phyloP scores from a whole-genome alignment of 2,329 filamentous ascomycete species.

The Penicillium sclerotiorum region DNA sequence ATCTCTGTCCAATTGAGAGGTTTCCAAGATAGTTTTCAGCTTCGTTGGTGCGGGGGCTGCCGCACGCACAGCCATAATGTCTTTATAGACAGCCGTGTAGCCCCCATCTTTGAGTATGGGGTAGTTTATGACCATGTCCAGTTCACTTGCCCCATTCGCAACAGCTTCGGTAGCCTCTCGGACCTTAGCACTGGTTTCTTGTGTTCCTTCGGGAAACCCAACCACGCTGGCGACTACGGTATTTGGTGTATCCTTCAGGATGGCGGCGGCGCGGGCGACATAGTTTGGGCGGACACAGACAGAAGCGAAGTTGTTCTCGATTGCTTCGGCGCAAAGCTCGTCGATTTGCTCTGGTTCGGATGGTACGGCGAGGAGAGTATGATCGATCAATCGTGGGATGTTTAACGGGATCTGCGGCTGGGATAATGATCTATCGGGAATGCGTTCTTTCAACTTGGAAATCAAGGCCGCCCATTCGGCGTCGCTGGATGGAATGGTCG shows the following conservation, averaged over 20 bases:
- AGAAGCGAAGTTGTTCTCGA: conserved; percentile 45
- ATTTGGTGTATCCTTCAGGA: conserved; percentile 46
- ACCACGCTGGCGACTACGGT: conserved; percentile 61
- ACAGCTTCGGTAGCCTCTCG: conserved; percentile 55
- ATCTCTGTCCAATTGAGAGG: conserved; percentile 51
- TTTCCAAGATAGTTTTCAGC: conserved; percentile 63
- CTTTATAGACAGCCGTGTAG: conserved; percentile 55
- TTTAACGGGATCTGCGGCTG: conserved; percentile 27
- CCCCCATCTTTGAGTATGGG: conserved; percentile 47
- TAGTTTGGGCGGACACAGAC: conserved; percentile 60
- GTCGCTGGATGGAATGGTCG: conserved; percentile 32
- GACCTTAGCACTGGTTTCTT: conserved; percentile 55
- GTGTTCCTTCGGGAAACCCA: conserved; percentile 62
- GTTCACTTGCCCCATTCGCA: conserved; percentile 55
- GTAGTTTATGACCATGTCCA: conserved; percentile 64
- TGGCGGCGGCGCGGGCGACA: conserved; percentile 54
- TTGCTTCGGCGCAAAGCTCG: conserved; percentile 58
- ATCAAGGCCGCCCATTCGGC: conserved; percentile 38
- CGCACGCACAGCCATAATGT: conserved; percentile 55
- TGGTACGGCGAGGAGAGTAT: conserved; percentile 47
- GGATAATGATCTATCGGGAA: conserved; percentile 28
- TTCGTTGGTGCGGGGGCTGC: conserved; percentile 47
- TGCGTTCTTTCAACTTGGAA: conserved; percentile 25
- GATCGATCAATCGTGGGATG: conserved; percentile 44
- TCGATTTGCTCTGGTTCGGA: conserved; percentile 54